Conservation (phyloP, 352 stramenopile genomes). For the Phytophthora citricola region DNA sequence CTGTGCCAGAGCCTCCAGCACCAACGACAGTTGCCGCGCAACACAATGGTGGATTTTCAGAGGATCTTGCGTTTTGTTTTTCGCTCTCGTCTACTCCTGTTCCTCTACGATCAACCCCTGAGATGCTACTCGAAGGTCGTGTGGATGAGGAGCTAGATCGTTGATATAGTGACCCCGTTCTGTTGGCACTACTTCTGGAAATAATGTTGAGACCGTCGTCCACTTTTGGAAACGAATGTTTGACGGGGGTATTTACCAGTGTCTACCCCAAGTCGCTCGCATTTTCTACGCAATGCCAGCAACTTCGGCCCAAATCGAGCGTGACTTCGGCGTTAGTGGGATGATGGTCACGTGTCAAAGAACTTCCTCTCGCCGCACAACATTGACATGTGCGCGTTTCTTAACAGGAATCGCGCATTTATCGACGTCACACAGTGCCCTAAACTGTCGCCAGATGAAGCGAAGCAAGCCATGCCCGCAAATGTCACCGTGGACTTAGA, state of each 20-base stretch:
- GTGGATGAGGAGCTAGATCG: background rate
- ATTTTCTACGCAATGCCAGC: background rate
- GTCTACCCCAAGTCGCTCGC: background rate
- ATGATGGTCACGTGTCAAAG: background rate
- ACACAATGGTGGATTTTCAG: background rate
- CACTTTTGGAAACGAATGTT: background rate
- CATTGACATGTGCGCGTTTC: constrained; percentile 7
- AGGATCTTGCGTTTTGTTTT: background rate
- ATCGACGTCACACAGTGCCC: background rate
- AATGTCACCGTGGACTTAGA: constrained; percentile 5
- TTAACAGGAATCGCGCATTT: constrained; percentile 1
- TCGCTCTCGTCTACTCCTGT: background rate
- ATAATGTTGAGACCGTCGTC: background rate
- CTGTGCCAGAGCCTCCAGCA: background rate
- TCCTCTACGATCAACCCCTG: background rate
- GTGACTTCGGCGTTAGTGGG: constrained; percentile 1
- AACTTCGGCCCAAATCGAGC: constrained; percentile 6
- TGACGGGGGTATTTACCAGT: background rate
- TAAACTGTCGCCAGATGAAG: background rate
- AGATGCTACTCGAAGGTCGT: background rate
- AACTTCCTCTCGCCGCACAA: background rate
- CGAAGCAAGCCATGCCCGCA: background rate
- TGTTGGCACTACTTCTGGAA: background rate
- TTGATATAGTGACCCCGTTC: background rate
- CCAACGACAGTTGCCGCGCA: background rate